Evolutionary conservation across 345 rosid species (phyloP).

Genomic region (Euphorbia lathyris): DNA sequence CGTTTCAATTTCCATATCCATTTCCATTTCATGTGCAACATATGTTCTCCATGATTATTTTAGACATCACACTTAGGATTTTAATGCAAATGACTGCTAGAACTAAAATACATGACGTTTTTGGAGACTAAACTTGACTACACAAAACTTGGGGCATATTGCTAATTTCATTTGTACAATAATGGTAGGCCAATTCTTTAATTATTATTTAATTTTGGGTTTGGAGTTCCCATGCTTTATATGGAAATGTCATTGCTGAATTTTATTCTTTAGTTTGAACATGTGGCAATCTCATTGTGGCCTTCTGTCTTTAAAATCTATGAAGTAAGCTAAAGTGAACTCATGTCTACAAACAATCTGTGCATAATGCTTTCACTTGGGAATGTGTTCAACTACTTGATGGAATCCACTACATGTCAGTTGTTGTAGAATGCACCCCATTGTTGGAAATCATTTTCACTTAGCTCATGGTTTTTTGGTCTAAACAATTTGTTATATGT

Average conservation of each 20-base stretch:
- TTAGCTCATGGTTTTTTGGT: background rate
- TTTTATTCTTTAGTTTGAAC: background rate
- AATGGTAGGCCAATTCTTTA: background rate
- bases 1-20: no score
- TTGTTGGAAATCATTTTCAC: background rate
- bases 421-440: background rate
- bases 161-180: background rate
- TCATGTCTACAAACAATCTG: background rate
- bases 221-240: background rate
- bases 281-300: background rate
- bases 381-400: background rate
- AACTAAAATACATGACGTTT: background rate
- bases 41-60: conserved; percentile 4
- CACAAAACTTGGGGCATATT: background rate
- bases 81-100: background rate
- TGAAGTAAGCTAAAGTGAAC: background rate
- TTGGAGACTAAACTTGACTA: background rate
- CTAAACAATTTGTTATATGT: background rate
- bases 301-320: background rate
- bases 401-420: background rate
- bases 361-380: background rate
- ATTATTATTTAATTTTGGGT: background rate
- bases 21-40: no score
- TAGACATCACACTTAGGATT: background rate
- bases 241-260: background rate